phyloP scores from a whole-genome alignment of 225 moss, liverwort and hornwort species.

The Bryum argenteum region DNA sequence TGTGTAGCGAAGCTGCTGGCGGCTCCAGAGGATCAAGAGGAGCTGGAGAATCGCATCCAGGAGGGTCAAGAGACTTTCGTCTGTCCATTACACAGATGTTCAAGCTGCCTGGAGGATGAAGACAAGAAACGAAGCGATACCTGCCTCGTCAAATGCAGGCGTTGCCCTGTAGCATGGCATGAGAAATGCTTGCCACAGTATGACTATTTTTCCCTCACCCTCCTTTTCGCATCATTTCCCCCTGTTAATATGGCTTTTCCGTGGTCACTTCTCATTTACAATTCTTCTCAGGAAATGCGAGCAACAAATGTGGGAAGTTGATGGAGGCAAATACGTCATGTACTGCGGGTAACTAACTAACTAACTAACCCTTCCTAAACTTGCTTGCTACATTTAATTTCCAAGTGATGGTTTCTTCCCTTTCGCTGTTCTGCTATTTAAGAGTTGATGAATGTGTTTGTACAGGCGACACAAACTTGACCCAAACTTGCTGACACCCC shows the following conservation, averaged over 20 bases:
- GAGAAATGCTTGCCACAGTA: slow-evolving; percentile 57
- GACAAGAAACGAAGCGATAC: slow-evolving; percentile 32
- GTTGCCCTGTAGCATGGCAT: slow-evolving; percentile 62
- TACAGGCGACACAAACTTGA: slow-evolving; percentile 47
- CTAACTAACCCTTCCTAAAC: slow-evolving; percentile 17
- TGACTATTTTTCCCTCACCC: slow-evolving; percentile 9
- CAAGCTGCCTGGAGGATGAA: slow-evolving; percentile 40
- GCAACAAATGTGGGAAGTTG: slow-evolving; percentile 39
- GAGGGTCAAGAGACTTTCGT: slow-evolving; percentile 21
- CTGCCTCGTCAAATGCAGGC: slow-evolving; percentile 54
- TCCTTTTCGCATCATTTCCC: slow-evolving; percentile 10
- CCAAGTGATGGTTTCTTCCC: not conserved
- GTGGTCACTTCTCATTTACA: too few species aligned
- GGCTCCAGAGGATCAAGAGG: slow-evolving; percentile 1
- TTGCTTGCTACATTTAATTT: not conserved
- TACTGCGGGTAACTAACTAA: slow-evolving; percentile 63
- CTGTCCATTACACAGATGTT: slow-evolving; percentile 55
- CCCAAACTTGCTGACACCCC: slow-evolving; percentile 45
- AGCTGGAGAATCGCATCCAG: slow-evolving; percentile 21
- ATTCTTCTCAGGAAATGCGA: slow-evolving; percentile 32
- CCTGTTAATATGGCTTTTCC: slow-evolving; percentile 8
- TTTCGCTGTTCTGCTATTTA: slow-evolving; percentile 1
- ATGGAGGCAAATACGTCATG: slow-evolving; percentile 45
- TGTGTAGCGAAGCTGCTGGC: slow-evolving; percentile 54
- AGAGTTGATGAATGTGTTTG: slow-evolving; percentile 16